phyloP scores from a whole-genome alignment of 1,284 basidiomycete species.

The Moesziomyces antarcticus region DNA sequence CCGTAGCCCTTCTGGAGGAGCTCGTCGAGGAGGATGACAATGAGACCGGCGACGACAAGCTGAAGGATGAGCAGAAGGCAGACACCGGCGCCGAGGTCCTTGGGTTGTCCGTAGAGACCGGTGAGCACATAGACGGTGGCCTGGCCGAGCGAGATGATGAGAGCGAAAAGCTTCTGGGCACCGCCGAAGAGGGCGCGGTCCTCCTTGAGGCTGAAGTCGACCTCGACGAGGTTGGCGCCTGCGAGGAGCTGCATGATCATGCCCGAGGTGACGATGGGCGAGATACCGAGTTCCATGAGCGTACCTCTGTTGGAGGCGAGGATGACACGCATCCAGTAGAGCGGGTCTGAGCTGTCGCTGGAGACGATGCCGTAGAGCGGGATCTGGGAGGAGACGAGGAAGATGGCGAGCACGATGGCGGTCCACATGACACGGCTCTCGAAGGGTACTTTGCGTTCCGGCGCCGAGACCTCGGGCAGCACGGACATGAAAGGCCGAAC shows the following conservation, averaged over 20 bases:
- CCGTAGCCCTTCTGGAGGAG: slow-evolving; percentile 99
- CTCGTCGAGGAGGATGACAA: slow-evolving; percentile 98
- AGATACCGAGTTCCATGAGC: slow-evolving; percentile 98
- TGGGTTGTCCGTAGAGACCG: slow-evolving; percentile 93
- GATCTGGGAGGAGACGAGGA: slow-evolving; percentile 67
- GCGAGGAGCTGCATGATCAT: slow-evolving; percentile 99
- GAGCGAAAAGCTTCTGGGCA: slow-evolving; percentile 96
- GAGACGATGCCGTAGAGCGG: slow-evolving; percentile 68
- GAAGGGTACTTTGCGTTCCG: slow-evolving; percentile 67
- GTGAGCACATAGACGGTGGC: slow-evolving; percentile 97
- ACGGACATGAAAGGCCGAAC: slow-evolving; percentile 68
- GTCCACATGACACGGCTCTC: slow-evolving; percentile 67
- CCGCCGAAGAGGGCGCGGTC: slow-evolving; percentile 94
- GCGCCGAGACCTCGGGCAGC: slow-evolving; percentile 66
- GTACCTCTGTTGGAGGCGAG: slow-evolving; percentile 97
- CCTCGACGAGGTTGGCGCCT: slow-evolving; percentile 95
- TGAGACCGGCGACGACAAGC: slow-evolving; percentile 90
- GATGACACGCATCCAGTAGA: slow-evolving; percentile 99
- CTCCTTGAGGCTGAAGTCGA: slow-evolving; percentile 97
- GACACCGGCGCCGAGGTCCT: slow-evolving; percentile 94
- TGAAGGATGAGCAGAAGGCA: slow-evolving; percentile 94
- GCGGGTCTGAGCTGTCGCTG: slow-evolving; percentile 76
- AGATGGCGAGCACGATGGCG: slow-evolving; percentile 67
- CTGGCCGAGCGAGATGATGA: slow-evolving; percentile 95
- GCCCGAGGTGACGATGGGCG: slow-evolving; percentile 90